A percentile compares a stretch with the other conserved stretches of the same genome.
phyloP scores from a whole-genome alignment of 1,284 basidiomycete species.

The Malassezia equina region DNA sequence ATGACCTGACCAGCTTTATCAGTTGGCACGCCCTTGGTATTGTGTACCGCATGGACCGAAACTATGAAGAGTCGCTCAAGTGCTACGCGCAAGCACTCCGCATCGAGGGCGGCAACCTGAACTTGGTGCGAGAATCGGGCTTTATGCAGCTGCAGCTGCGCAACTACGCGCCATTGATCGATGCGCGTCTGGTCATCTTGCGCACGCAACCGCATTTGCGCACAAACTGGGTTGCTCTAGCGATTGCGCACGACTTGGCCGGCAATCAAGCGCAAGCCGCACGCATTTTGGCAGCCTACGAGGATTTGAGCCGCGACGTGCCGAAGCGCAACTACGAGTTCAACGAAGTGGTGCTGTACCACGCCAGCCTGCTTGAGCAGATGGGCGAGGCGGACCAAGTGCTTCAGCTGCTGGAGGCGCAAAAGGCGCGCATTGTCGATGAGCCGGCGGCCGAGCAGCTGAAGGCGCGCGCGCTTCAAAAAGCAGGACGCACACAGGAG shows the following conservation, averaged over 20 bases:
- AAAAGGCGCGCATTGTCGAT: conserved; percentile 46
- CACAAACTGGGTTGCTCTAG: conserved; percentile 79
- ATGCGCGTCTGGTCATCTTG: conserved; percentile 72
- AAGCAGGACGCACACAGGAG: conserved; percentile 57
- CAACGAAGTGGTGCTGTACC: conserved; percentile 73
- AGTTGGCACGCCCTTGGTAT: conserved; percentile 92
- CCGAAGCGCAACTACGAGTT: conserved; percentile 55
- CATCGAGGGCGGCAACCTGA: conserved; percentile 87
- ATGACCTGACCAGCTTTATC: conserved; percentile 86
- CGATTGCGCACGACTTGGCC: conserved; percentile 76
- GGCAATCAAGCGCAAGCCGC: conserved; percentile 65
- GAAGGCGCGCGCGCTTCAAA: conserved; percentile 51
- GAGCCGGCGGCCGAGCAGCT: conserved; percentile 20
- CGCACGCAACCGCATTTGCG: conserved; percentile 71
- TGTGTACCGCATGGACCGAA: conserved; percentile 60
- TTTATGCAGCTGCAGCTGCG: conserved; percentile 84
- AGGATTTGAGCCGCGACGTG: conserved; percentile 37
- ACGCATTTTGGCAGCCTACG: conserved; percentile 60
- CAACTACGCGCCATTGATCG: conserved; percentile 66
- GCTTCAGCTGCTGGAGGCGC: conserved; percentile 31
- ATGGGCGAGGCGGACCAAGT: conserved; percentile 54
- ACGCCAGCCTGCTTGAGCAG: conserved; percentile 69
- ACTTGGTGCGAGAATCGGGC: conserved; percentile 81
- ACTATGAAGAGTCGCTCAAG: conserved; percentile 75
- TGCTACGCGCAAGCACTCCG: conserved; percentile 67